A percentile compares a stretch with the other conserved stretches of the same genome.
Evolutionary conservation across 23 red algal genomes (phyloP).

Genomic region (Rhodosorus marinus): DNA sequence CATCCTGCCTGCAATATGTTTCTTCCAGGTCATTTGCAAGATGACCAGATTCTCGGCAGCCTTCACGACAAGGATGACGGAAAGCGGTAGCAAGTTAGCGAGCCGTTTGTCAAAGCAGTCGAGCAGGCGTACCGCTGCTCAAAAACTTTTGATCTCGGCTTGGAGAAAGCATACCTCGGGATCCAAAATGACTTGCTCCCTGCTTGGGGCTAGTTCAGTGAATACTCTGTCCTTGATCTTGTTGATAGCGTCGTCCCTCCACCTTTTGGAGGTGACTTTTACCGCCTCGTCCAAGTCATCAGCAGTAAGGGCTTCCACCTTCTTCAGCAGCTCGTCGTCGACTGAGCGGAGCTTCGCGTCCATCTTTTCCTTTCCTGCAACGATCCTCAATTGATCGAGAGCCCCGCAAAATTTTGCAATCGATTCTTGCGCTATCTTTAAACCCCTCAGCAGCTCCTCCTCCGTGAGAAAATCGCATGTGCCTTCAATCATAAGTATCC

Average conservation of each 20-base stretch:
- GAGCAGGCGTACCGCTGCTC: neutral
- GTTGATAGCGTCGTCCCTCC: conserved; percentile 29
- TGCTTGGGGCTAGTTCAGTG: neutral
- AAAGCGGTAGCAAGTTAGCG: too few relatives aligned
- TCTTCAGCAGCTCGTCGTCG: neutral
- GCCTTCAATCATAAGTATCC: conserved; percentile 78
- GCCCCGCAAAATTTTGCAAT: conserved; percentile 46
- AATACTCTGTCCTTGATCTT: conserved; percentile 21
- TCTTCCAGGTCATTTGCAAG: conserved; percentile 47
- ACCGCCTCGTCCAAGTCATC: conserved; percentile 29
- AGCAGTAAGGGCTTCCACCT: conserved; percentile 6
- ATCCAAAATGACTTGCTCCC: conserved; percentile 5
- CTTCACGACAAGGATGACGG: too few relatives aligned
- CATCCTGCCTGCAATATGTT: conserved; percentile 40
- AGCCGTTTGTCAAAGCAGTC: too few relatives aligned
- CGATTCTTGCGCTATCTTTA: conserved; percentile 25
- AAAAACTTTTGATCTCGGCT: neutral
- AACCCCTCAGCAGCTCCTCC: conserved; percentile 29
- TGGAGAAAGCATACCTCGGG: conserved; percentile 4
- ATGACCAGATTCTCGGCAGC: conserved; percentile 9
- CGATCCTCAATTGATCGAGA: conserved; percentile 27
- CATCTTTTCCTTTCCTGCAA: conserved; percentile 19
- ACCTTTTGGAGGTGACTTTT: conserved; percentile 31
- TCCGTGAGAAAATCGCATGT: conserved; percentile 55
- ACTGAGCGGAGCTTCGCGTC: conserved; percentile 3